These are phyloP conservation scores for Nakazawaea wyomingensis DNA, from an alignment of 805 yeast genomes.

Conservation along the genomic window DNA sequence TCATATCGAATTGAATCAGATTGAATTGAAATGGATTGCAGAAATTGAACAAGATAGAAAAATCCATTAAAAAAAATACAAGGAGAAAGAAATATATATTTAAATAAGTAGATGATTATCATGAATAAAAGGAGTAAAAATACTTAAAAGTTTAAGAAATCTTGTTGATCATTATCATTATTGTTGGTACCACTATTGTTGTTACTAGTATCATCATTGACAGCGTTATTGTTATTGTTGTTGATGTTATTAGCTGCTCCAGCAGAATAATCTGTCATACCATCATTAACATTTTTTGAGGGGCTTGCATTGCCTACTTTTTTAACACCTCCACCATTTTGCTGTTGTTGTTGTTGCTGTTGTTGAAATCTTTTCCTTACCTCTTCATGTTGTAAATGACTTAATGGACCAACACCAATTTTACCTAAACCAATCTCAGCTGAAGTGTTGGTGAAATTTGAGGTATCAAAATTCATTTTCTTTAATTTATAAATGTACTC, in stretches of 20 bases:
- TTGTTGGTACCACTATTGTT: not conserved
- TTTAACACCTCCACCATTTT: too few relatives aligned
- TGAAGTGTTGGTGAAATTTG: conserved; percentile 57
- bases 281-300: too few relatives aligned
- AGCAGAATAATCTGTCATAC: not conserved
- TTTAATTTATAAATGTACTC: conserved; percentile 60
- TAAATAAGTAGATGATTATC: not conserved
- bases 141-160: conserved; percentile 3
- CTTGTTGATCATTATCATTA: conserved; percentile 4
- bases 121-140: not conserved
- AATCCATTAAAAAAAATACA: too few relatives aligned
- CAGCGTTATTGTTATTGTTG: conserved; percentile 7
- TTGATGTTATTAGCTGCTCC: not conserved
- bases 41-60: too few relatives aligned
- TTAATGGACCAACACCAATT: conserved; percentile 80
- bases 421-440: conserved; percentile 73
- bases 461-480: conserved; percentile 37
- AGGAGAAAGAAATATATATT: not conserved
- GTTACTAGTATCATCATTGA: not conserved
- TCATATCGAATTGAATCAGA: too few relatives aligned
- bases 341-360: not conserved
- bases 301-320: too few relatives aligned
- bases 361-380: not conserved
- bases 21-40: too few relatives aligned
- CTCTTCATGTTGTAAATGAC: conserved; percentile 28